A percentile compares a stretch with the other conserved stretches of the same genome.
These are phyloP conservation scores for Skeletonema costatum DNA, from an alignment of 108 stramenopile species.

Conservation along the genomic window DNA sequence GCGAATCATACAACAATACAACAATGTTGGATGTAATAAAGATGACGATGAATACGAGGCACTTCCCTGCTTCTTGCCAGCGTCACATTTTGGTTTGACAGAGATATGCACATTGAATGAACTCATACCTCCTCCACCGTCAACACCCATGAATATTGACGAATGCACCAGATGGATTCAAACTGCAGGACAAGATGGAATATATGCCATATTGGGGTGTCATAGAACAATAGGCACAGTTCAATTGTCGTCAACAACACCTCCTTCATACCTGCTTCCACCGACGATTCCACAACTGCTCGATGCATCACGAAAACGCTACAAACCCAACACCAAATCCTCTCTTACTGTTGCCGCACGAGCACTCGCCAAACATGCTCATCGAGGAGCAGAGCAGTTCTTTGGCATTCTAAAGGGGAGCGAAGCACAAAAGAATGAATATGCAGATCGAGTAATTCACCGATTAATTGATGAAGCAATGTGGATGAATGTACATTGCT, in stretches of 20 bases:
- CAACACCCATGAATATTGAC: not conserved
- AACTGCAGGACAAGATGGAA: constrained; percentile 14
- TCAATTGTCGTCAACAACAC: not conserved
- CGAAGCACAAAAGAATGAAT: constrained; percentile 26
- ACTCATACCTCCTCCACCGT: constrained; percentile 8
- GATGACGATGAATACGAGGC: not conserved
- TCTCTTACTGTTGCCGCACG: constrained; percentile 46
- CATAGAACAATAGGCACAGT: constrained; percentile 22
- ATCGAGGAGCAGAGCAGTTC: constrained; percentile 40
- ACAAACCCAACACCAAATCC: constrained; percentile 28
- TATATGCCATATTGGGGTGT: constrained; percentile 20
- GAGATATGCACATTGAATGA: not conserved
- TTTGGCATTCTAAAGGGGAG: constrained; percentile 43
- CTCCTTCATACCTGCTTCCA: constrained; percentile 17
- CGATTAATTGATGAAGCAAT: constrained; percentile 28
- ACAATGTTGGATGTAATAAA: not conserved
- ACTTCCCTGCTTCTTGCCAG: constrained; percentile 2
- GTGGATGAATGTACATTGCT: constrained; percentile 53
- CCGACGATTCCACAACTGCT: constrained; percentile 19
- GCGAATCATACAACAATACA: constrained; percentile 6
- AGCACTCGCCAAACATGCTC: constrained; percentile 54
- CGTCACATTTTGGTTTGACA: constrained; percentile 23
- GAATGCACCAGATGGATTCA: constrained; percentile 25
- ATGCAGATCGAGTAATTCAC: constrained; percentile 12
- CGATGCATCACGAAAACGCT: constrained; percentile 7